Evolutionary conservation across 345 rosid species (phyloP), one percentile per base, ranked within the genome.

Genomic region (Brassica cretica): DNA sequence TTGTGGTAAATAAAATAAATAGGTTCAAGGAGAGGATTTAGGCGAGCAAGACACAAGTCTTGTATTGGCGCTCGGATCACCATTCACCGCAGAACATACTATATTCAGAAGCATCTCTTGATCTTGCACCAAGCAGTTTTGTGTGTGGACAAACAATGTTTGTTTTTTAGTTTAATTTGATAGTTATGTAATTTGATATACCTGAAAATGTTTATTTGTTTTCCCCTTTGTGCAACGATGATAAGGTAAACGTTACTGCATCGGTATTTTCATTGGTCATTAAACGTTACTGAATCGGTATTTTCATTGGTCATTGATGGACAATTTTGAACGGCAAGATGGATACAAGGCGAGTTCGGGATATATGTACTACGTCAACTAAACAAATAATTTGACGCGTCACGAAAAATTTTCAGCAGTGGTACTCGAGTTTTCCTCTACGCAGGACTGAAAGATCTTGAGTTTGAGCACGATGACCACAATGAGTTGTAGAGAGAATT

Each of bases 381-480:
- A 65, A 68, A 72, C 73, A 24, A 73, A 73, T 32, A 78, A 73
- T 46, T 37, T 79, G 78, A 78, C 78, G 1, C 82, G 82, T 6
- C 78, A 73, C 5, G 64, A 73, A 15, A 78, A 79, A 35, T 9
- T 61, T 19, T 73, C 78, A 11, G 82, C 73, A 73, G 2, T 79
- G 78, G 74, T 79, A 73, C 18, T 73, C 82, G 2, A 66, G 21
- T 79, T 79, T 79, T 73, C 27, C 74, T 73, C 6, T 46, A 67
- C 6, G 46, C 7, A 30, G 59, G 21, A 30, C 9, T 24, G 8
- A 44, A 44, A 44, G 81, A 24, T 35, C 9, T 35, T 12, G 81
- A 24, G 19, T 66, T 66, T 0, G 81, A 76, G 39, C 2, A 6
- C 14, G 10, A 41, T 16, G 73, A 41, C 18, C 60, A 67, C 6